phyloP scores from a whole-genome alignment of 257 asterid species.

The Solanum paucissectum region DNA sequence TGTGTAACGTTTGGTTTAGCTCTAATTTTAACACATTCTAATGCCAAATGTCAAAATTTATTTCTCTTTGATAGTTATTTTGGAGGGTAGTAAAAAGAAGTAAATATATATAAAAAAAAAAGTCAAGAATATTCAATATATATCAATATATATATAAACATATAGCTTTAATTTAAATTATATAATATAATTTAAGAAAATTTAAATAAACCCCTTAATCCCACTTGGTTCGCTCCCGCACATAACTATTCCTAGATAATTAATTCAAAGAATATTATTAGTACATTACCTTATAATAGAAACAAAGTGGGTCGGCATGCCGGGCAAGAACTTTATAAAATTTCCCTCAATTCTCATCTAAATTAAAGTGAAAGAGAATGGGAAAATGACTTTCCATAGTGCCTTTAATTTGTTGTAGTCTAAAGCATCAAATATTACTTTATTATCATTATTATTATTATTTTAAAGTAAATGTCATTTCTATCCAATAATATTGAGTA shows the following conservation, averaged over 20 bases:
- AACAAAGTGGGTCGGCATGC: slow-evolving; percentile 2
- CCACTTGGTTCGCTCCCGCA: neutral
- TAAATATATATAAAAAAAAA: neutral
- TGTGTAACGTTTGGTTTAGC: neutral
- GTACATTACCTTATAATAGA: neutral
- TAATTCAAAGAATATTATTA: neutral
- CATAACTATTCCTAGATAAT: neutral
- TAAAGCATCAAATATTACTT: neutral
- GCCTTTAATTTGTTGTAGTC: neutral
- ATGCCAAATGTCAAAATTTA: neutral
- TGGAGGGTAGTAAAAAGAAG: neutral
- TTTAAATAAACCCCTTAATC: neutral
- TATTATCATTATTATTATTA: neutral
- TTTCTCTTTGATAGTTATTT: neutral
- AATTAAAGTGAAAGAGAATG: neutral
- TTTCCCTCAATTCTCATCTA: neutral
- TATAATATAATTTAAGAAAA: neutral
- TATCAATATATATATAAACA: neutral
- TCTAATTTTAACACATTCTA: neutral
- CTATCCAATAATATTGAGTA: neutral
- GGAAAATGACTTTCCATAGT: neutral
- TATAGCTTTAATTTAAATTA: neutral
- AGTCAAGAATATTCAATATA: neutral
- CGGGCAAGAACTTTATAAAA: neutral
- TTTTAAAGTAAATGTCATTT: neutral